These are phyloP conservation scores for Lentinula aciculospora DNA, from an alignment of 768 basidiomycete species.

Conservation along the genomic window DNA sequence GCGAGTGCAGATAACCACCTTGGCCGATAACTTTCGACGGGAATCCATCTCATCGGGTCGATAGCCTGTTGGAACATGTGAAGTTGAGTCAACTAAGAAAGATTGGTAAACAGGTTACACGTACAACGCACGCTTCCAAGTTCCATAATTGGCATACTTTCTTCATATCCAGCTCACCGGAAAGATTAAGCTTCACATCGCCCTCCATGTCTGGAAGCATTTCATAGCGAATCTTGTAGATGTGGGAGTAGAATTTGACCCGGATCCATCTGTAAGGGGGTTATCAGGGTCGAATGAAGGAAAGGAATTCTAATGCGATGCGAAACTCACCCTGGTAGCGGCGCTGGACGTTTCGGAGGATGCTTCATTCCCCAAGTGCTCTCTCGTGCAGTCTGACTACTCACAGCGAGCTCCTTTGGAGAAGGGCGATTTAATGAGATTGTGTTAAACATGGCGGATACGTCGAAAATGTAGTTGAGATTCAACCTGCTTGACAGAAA, in stretches of 20 bases:
- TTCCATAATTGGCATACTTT: not conserved
- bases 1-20: not conserved
- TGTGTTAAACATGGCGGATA: not conserved
- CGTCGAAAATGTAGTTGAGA: not conserved
- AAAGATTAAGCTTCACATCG: not conserved
- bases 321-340: constrained; percentile 1
- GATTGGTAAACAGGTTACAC: not conserved
- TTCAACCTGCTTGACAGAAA: not conserved
- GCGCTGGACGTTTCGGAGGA: constrained; percentile 1
- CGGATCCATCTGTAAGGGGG: not conserved
- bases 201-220: constrained; percentile 6
- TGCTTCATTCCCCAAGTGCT: constrained; percentile 4
- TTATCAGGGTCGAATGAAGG: too few species aligned
- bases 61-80: not conserved
- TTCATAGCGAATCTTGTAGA: constrained; percentile 6
- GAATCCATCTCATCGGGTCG: constrained; percentile 2
- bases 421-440: not conserved
- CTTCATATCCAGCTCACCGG: not conserved
- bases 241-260: constrained; percentile 1
- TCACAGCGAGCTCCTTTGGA: not conserved
- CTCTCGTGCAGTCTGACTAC: not conserved
- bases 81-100: too few species aligned
- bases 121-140: not conserved
- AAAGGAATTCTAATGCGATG: not conserved
- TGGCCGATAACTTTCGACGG: not conserved